Evolutionary conservation across 2,329 filamentous ascomycete species (phyloP), one percentile per base, ranked within the genome.

Genomic region (Lecanicillium sp.): DNA sequence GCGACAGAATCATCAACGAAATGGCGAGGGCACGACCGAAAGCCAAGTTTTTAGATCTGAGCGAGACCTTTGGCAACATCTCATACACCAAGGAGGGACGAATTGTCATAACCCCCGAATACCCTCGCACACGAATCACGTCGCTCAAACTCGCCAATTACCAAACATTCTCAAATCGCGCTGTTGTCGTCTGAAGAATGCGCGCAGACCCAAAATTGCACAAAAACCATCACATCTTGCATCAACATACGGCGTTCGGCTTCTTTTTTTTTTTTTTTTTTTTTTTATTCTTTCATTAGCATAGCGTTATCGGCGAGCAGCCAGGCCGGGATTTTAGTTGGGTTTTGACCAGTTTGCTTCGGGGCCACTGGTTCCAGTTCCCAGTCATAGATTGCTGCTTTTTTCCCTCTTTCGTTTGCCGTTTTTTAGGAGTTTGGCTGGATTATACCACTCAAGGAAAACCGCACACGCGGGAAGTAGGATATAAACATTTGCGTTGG

Each of bases 11-110:
- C 38, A 67, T 88, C 9, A 67, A 75, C 20, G 74, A 79, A 49
- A 73, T 90, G 45, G 70, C 72, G 26, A 68, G 71, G 30, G 73
- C 78, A 11, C 75, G 84, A 5, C 83, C 84, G 0, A 62, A 68
- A 2, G 75, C 75, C 3, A 65, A 68, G 2, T 88, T 83, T 56
- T 69, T 77, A 36, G 78, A 85, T 55, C 70, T 87, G 48, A 72
- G 75, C 11, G 82, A 87, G 45, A 79, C 74, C 2, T 82, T 87
- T 51, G 79, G 79, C 36, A 77, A 79, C 53, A 70, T 81, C 9
- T 69, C 72, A 12, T 74, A 77, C 54, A 74, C 72, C 58, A 83
- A 82, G 57, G 78, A 83, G 46, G 78, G 78, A 10, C 69, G 74
- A 46, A 70, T 80, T 61, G 69, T 78, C 41, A 74, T 80, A 52